Conservation (phyloP, 352 stramenopile genomes). For the Globisporangium barbulae region DNA sequence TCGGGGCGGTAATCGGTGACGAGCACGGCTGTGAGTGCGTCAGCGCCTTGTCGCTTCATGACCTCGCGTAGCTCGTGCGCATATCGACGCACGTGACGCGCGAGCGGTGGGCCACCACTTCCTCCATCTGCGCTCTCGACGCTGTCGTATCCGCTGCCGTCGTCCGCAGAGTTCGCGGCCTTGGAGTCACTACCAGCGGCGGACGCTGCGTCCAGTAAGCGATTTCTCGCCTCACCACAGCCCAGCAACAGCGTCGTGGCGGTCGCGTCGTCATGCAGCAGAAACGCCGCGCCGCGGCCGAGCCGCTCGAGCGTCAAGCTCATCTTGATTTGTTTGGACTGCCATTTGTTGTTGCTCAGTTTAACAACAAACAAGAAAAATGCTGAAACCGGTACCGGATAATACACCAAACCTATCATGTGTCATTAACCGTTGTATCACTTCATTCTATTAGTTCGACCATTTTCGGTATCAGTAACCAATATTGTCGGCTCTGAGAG, state of each 20-base stretch:
- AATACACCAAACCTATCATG: too few species aligned
- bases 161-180: constrained; percentile 30
- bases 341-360: too few species aligned
- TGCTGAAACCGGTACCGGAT: too few species aligned
- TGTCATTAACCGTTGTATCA: too few species aligned
- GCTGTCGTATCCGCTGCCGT: constrained; percentile 35
- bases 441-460: too few species aligned
- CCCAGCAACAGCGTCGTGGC: constrained; percentile 50
- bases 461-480: too few species aligned
- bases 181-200: constrained; percentile 4
- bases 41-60: constrained; percentile 34
- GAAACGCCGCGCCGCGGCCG: constrained; percentile 60
- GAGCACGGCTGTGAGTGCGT: constrained; percentile 48
- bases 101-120: constrained; percentile 13
- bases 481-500: too few species aligned
- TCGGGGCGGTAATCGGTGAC: constrained; percentile 69
- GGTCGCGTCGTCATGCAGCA: constrained; percentile 58
- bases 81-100: constrained; percentile 34
- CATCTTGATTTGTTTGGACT: constrained; percentile 25
- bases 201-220: constrained; percentile 9
- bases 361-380: too few species aligned
- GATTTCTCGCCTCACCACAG: constrained; percentile 44
- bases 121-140: constrained; percentile 24
- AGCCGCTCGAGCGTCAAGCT: constrained; percentile 64
- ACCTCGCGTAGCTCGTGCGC: constrained; percentile 57